Evolutionary conservation across 345 rosid species (phyloP), one percentile per base, ranked within the genome.

Genomic region (Dimocarpus longan): DNA sequence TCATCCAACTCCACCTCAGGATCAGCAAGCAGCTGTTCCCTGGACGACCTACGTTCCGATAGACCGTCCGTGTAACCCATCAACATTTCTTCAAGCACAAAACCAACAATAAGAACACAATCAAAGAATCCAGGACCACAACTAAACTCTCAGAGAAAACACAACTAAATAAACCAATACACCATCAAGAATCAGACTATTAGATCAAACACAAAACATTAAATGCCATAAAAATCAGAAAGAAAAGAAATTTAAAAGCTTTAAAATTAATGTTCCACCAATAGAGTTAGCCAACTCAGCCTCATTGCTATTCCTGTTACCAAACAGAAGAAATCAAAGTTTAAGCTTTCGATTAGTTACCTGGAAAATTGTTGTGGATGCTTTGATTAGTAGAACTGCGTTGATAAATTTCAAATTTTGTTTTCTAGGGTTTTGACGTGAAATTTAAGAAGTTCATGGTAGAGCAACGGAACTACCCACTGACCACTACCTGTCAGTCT

Each of bases 11-110:
- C 86, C 22, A 85, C 74, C 75, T 80, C 90, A 44, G 82, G 86
- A 78, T 82, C 88, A 42, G 84, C 77, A 56, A 83, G 84, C 60
- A 81, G 68, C 67, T 46, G 84, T 24, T 85, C 86, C 82, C 59
- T 84, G 1, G 91, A 84, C 11, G 89, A 84, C 57, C 84, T 87
- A 54, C 39, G 75, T 50, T 90, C 92, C 8, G 90, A 86, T 40
- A 89, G 24, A 64, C 84, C 84, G 9, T 89, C 88, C 2, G 90
- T 54, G 71, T 83, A 87, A 62, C 92, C 95, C 85, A 83, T 80
- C 77, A 90, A 78, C 93, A 90, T 90, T 50, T 74, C 76, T 85
- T 60, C 66, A 68, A 32, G 73, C 63, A 65, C 76, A 77, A 71
- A 81, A 63, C 68, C 70, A 82, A 52, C 54, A 43, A 69, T 28